Evolutionary conservation across 805 yeast genomes (phyloP).

Genomic region (Cyberlindnera saturnus): DNA sequence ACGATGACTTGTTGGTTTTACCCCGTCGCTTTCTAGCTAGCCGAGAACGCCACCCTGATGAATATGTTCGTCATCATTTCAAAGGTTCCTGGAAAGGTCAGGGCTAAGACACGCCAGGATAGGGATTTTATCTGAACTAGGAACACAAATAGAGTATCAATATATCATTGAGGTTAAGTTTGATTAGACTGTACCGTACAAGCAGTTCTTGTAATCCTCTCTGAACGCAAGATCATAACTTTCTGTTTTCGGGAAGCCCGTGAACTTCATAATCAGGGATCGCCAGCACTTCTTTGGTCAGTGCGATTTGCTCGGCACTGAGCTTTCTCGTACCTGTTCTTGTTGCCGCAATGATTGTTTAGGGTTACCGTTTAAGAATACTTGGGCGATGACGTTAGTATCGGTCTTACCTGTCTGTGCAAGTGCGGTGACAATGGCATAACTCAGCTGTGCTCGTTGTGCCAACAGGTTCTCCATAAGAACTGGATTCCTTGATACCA

Average conservation of each 20-base stretch:
- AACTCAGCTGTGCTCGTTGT: constrained; percentile 75
- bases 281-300: constrained; percentile 46
- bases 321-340: no score
- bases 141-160: no score
- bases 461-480: constrained; percentile 57
- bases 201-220: constrained; percentile 22
- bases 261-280: constrained; percentile 46
- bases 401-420: constrained; percentile 23
- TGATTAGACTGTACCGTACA: constrained; percentile 17
- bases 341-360: no score
- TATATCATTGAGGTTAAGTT: background rate
- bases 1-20: constrained; percentile 62
- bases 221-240: constrained; percentile 21
- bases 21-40: constrained; percentile 65
- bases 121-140: no score
- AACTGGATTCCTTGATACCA: constrained; percentile 51
- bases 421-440: constrained; percentile 74
- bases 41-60: constrained; percentile 35
- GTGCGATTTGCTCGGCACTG: constrained; percentile 35
- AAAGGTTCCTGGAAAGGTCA: constrained; percentile 49
- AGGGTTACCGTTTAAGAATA: constrained; percentile 25
- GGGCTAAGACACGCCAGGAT: background rate
- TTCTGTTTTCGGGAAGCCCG: constrained; percentile 45
- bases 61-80: constrained; percentile 51
- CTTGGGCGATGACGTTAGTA: constrained; percentile 28